Base-by-base conservation (phyloP, 2,329 filamentous ascomycete genomes). In the Colletotrichum tabaci region DNA sequence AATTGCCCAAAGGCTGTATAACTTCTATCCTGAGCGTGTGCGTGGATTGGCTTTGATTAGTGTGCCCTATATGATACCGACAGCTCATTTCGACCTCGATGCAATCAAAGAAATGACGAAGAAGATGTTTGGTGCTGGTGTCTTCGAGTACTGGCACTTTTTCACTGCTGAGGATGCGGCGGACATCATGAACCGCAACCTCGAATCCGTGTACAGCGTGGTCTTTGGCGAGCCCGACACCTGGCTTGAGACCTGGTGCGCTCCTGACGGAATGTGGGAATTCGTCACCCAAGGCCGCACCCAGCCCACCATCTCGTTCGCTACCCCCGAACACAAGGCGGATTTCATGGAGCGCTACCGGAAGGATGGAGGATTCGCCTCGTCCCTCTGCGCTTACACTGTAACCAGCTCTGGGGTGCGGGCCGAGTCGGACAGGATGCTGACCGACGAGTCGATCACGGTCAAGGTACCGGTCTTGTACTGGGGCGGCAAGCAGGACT, bases 131-230 rank as follows among this genome's bases (percentile, higher is more conserved):
- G 86, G 86, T 13, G 80, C 80, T 55, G 77, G 80, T 2, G 44
- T 77, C 2, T 81, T 79, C 55, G 77, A 79, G 44, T 88, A 88
- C 78, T 87, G 85, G 84, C 75, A 85, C 61, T 80, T 87, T 30
- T 84, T 87, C 74, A 79, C 78, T 1, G 77, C 81, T 0, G 75
- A 79, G 0, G 84, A 86, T 47, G 83, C 80, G 1, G 74, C 80
- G 2, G 74, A 75, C 2, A 49, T 87, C 16, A 75, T 87, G 40
- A 76, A 79, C 8, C 69, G 74, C 42, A 80, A 85, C 65, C 70
- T 83, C 0, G 83, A 85, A 35, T 80, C 80, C 18, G 61, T 81
- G 7, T 86, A 80, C 72, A 67, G 76, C 44, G 77, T 74, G 2
- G 69, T 80, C 47, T 82, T 84, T 69, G 78, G 79, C 9, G 76